phyloP scores from a whole-genome alignment of 129 eudicot genomes.

The Escallonia herrerae region DNA sequence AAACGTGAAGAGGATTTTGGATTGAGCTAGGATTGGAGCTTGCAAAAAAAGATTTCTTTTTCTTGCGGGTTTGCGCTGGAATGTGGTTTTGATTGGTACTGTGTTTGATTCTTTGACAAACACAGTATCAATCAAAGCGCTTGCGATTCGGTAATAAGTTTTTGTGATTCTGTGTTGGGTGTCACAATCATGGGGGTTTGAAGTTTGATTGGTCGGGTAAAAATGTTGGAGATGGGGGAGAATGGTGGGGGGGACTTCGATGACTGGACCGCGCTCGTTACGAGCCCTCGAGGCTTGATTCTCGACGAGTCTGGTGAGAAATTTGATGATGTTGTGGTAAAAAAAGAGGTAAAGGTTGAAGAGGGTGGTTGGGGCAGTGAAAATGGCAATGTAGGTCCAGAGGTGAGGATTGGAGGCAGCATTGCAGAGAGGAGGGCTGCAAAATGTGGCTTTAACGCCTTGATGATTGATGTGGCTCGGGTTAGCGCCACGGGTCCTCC shows the following conservation, averaged over 20 bases:
- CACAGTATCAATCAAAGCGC: constrained; percentile 46
- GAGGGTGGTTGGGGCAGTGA: neutral
- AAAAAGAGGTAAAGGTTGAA: constrained; percentile 26
- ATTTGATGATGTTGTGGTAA: constrained; percentile 1
- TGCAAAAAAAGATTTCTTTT: neutral
- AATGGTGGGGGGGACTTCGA: constrained; percentile 14
- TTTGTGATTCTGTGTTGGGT: neutral
- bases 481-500: constrained; percentile 19
- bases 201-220: neutral
- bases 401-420: constrained; percentile 16
- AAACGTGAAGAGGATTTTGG: neutral
- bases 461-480: constrained; percentile 26
- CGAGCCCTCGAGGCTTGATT: constrained; percentile 26
- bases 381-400: neutral
- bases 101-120: neutral
- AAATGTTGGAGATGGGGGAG: constrained; percentile 22
- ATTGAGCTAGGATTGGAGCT: constrained; percentile 1
- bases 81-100: constrained; percentile 1
- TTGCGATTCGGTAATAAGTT: constrained; percentile 1
- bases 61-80: too few species aligned
- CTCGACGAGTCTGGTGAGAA: constrained; percentile 11
- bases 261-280: constrained; percentile 34
- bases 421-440: constrained; percentile 47
- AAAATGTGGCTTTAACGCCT: constrained; percentile 35
- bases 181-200: constrained; percentile 11